Conservation (phyloP, 441 rosid genomes). For the Erodium texanum region DNA sequence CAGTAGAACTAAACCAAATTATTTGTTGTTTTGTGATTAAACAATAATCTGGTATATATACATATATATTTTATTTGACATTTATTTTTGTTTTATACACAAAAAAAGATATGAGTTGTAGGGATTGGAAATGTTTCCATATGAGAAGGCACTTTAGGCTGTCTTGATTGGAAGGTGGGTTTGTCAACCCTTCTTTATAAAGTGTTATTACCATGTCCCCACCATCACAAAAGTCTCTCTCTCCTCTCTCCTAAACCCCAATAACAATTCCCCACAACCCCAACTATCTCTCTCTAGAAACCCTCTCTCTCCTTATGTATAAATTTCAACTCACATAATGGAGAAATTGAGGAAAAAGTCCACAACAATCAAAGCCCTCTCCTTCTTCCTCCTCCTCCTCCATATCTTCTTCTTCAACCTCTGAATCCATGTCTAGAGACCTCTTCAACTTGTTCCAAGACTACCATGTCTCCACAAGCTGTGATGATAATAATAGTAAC, state of each 20-base stretch:
- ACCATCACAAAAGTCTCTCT: neutral
- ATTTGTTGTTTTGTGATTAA: no score
- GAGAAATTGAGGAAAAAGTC: neutral
- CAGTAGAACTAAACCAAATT: no score
- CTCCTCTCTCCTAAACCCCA: neutral
- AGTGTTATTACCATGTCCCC: neutral
- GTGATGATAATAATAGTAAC: no score
- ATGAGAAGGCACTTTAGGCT: neutral
- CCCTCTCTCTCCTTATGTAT: neutral
- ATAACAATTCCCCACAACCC: neutral
- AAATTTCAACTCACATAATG: neutral
- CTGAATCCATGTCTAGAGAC: neutral
- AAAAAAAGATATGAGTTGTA: neutral
- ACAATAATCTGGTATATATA: no score
- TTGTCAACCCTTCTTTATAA: constrained; percentile 2
- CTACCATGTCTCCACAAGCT: neutral
- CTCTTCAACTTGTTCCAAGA: neutral
- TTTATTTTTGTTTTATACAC: no score
- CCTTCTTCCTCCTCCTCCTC: neutral
- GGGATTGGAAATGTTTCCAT: neutral
- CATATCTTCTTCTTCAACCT: neutral
- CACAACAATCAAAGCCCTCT: neutral
- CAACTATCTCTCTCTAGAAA: neutral
- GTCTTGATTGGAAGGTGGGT: neutral
- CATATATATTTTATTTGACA: no score